Evolutionary conservation across 352 stramenopile genomes (phyloP), one percentile per base, ranked within the genome.

Genomic region (Phytopythium vexans): DNA sequence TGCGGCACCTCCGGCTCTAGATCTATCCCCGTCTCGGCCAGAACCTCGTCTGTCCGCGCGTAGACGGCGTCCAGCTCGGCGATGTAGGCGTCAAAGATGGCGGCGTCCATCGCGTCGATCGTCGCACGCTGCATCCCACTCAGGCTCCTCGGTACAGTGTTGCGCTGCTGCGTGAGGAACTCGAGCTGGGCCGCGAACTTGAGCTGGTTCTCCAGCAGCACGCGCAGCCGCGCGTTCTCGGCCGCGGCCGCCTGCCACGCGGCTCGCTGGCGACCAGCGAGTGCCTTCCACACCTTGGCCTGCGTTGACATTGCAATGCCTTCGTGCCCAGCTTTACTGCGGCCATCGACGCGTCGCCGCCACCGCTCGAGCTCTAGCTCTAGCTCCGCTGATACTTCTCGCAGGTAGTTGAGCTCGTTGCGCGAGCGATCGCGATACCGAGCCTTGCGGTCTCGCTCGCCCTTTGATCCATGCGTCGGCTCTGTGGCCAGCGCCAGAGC

Each of bases 71-170:
- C 62, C 35, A 70, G 27, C 10, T 70, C 62, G 1, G 42, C 15
- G 10, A 70, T 42, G 46, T 70, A 70, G 3, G 58, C 54, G 38
- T 67, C 58, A 36, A 70, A 58, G 21, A 70, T 12, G n/a, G 31
- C 35, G 0, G 42, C 46, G 43, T 70, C 62, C 7, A 9, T 33
- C 11, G 14, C 9, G 41, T 54, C 45, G 3, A 37, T 16, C 1
- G 12, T 14, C 6, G 31, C 37, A 11, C 36, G 38, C 8, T 32
- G 39, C 37, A 47, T 3, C n/a, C 21, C 0, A 12, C 27, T 6
- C 0, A 34, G 10, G 0, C 4, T 12, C 1, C 41, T 12, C 3
- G 16, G 8, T 6, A 12, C 1, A 3, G 15, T n/a, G 7, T 4
- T 11, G 9, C 9, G 41, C 1, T 8, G 9, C 10, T 27, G 6